Evolutionary conservation across 2,329 filamentous ascomycete genomes (phyloP).

Genomic region (Ciborinia camelliae): DNA sequence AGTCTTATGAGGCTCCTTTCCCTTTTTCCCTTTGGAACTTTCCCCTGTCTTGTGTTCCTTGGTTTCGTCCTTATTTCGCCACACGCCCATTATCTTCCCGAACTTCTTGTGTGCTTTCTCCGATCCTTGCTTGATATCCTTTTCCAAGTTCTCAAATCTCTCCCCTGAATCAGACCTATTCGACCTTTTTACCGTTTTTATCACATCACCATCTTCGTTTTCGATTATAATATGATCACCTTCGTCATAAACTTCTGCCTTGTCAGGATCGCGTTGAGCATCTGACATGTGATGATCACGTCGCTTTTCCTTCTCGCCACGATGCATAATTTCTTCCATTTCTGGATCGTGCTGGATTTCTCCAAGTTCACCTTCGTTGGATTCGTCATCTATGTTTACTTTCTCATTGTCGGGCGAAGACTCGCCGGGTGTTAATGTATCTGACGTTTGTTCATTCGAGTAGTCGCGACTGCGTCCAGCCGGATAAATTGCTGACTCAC

Average conservation of each 20-base stretch:
- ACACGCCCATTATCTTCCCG: constrained; percentile 35
- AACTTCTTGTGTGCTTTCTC: constrained; percentile 26
- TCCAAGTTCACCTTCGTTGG: constrained; percentile 33
- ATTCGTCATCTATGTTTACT: constrained; percentile 36
- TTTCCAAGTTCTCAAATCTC: constrained; percentile 42
- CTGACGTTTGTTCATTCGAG: constrained; percentile 32
- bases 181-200: constrained; percentile 56
- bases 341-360: constrained; percentile 39
- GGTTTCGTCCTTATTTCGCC: constrained; percentile 40
- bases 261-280: constrained; percentile 34
- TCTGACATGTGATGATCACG: constrained; percentile 34
- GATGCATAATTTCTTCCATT: constrained; percentile 37
- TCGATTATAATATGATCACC: constrained; percentile 77
- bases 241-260: constrained; percentile 74
- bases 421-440: constrained; percentile 35
- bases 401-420: constrained; percentile 31
- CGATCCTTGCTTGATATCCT: constrained; percentile 38
- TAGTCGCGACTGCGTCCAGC: constrained; percentile 36
- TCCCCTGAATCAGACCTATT: constrained; percentile 25
- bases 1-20: constrained; percentile 45
- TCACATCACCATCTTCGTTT: constrained; percentile 80
- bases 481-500: constrained; percentile 84
- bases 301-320: constrained; percentile 38
- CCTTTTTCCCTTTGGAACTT: constrained; percentile 35
- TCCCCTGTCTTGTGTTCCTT: constrained; percentile 36